Conservation (phyloP, 176 grass and related monocot species). For the Carex kokanica region DNA sequence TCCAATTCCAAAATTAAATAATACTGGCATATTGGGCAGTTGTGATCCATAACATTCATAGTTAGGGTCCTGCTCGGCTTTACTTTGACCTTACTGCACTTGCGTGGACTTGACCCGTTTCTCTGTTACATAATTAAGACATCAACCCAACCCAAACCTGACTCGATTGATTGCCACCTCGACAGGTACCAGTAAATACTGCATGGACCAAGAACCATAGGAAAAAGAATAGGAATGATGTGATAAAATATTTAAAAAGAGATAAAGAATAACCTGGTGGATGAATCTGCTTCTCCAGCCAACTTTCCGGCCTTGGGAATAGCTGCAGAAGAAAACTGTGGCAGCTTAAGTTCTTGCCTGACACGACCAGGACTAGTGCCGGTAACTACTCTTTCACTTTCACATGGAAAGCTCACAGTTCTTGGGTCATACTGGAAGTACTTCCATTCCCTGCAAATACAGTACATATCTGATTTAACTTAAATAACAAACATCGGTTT, state of each 20-base stretch:
- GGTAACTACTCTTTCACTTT: not conserved
- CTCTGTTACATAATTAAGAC: not conserved
- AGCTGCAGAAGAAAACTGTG: constrained; percentile 81
- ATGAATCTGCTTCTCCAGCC: constrained; percentile 17
- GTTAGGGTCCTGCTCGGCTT: not conserved
- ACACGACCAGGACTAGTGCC: constrained; percentile 33
- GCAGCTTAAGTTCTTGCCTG: constrained; percentile 39
- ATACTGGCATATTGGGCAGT: not conserved
- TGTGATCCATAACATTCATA: not conserved
- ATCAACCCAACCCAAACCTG: not conserved
- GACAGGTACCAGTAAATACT: not conserved
- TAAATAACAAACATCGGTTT: not conserved
- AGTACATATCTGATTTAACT: not conserved
- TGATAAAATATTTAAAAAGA: constrained; percentile 16
- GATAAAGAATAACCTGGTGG: constrained; percentile 4
- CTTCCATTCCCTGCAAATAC: constrained; percentile 64
- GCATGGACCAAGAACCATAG: constrained; percentile 4
- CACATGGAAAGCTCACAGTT: constrained; percentile 40
- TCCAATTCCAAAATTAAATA: not conserved
- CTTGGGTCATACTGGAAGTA: constrained; percentile 77
- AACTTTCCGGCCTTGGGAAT: constrained; percentile 50
- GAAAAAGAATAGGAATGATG: constrained; percentile 22
- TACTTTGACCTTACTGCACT: not conserved
- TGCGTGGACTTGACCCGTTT: not conserved
- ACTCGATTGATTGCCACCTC: not conserved